Base-by-base conservation (phyloP, 108 stramenopile genomes). In the Discostella stelligeroides region DNA sequence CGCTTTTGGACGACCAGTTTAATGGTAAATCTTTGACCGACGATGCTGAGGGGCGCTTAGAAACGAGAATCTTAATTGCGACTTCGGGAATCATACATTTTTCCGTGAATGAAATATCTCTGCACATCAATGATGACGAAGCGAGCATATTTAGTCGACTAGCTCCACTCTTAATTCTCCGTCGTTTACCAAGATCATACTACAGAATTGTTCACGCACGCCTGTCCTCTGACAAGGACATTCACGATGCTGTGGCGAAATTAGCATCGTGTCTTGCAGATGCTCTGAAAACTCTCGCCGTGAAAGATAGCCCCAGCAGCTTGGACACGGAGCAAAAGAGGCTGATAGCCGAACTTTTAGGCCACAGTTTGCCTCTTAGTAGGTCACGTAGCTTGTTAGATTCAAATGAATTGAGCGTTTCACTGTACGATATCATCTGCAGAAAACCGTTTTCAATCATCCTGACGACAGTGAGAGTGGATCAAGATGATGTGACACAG, bases 131-230 rank as follows among this genome's bases (percentile, higher is more conserved):
- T 63, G 30, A 34, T 12, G 47, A 30, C 10, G 56, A 72, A 20
- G 34, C 17, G 18, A 45, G 15, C 15, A 63, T 73, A 20, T 75
- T 75, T 38, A 53, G 47, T 20, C 23, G 54, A 14, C 14, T 75
- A 28, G 45, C 73, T 43, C 73, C 73, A 15, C 66, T 75, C 18
- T 66, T 75, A 1, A 60, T 75, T 37, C 73, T 75, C 38, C 73
- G 73, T 38, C 53, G 73, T 21, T 45, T 75, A 14, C 73, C 73
- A 27, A 50, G 51, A 53, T 66, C 60, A 14, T 75, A 66, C 38
- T 75, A 67, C 41, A 51, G 27, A 43, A 29, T 13, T 34, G 17
- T 75, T 23, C 73, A 74, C 45, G 14, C 60, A 43, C 27, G 14
- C 30, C 17, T 67, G n/a, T 0, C 7, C 6, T 60, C 59, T 21